These are phyloP conservation scores for Penicillium robsamsonii DNA, from an alignment of 495 filamentous ascomycete species.

Conservation along the genomic window DNA sequence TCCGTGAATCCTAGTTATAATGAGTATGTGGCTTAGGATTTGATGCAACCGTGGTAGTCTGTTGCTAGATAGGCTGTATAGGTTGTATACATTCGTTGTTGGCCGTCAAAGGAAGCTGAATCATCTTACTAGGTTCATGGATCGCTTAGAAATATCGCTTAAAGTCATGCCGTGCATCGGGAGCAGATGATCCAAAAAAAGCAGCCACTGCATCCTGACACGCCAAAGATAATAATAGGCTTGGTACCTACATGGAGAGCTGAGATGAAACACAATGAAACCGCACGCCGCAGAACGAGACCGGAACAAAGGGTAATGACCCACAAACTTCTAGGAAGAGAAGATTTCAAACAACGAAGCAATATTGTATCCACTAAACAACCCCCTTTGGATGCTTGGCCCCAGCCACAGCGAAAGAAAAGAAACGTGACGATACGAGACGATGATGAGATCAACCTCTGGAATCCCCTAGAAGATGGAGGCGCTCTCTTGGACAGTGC, in stretches of 20 bases:
- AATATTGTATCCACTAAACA: background rate
- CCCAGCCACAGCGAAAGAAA: background rate
- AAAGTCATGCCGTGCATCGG: background rate
- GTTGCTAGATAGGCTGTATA: background rate
- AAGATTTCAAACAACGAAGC: background rate
- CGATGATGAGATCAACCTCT: background rate
- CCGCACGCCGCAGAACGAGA: constrained; percentile 5
- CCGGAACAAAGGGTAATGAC: background rate
- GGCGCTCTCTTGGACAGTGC: constrained; percentile 33
- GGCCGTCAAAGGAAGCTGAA: background rate
- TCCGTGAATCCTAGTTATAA: background rate
- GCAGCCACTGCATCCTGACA: background rate
- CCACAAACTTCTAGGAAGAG: background rate
- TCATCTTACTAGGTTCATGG: background rate
- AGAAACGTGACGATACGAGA: background rate
- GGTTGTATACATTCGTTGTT: no score
- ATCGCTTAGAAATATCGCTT: background rate
- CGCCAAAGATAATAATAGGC: constrained; percentile 6
- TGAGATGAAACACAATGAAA: constrained; percentile 13
- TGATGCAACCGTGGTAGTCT: constrained; percentile 6
- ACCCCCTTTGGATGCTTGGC: background rate
- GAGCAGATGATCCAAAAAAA: background rate
- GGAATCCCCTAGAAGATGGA: constrained; percentile 13
- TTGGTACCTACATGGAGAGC: constrained; percentile 9
- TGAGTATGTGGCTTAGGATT: background rate